Evolutionary conservation across 495 filamentous ascomycete species (phyloP).

Genomic region (Tuber calosporum): DNA sequence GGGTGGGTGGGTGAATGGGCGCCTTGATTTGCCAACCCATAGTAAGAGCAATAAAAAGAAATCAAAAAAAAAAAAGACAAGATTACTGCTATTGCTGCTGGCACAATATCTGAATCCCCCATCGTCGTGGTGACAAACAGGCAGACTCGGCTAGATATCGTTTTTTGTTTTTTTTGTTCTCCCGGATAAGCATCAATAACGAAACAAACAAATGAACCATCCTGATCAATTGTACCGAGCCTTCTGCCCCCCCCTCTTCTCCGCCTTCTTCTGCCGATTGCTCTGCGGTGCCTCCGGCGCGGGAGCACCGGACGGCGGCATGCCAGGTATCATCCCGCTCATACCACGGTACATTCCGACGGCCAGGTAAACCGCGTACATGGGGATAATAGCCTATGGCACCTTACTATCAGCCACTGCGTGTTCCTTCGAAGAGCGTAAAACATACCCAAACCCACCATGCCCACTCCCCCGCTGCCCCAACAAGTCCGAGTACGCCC

Average conservation of each 20-base stretch:
- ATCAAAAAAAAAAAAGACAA: neutral
- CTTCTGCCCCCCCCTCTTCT: constrained; percentile 53
- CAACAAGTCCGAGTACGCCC: constrained; percentile 58
- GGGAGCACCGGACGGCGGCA: constrained; percentile 28
- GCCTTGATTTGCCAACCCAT: neutral
- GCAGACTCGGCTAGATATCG: neutral
- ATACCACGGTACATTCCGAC: constrained; percentile 50
- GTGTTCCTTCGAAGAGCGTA: neutral
- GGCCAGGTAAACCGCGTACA: constrained; percentile 52
- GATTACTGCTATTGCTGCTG: neutral
- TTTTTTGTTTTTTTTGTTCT: neutral
- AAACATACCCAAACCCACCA: constrained; percentile 61
- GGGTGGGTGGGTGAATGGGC: neutral
- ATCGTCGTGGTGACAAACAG: neutral
- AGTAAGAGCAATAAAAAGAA: neutral
- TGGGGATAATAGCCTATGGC: constrained; percentile 49
- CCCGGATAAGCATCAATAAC: neutral
- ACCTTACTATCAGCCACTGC: neutral
- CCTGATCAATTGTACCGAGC: constrained; percentile 16
- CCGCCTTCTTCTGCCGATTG: constrained; percentile 58
- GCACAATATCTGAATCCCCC: neutral
- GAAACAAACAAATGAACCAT: neutral
- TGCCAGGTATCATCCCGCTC: constrained; percentile 45
- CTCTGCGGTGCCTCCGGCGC: constrained; percentile 41
- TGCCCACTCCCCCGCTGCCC: constrained; percentile 63